Conservation (phyloP, 176 grass and related monocot species). For the Carex parvula region DNA sequence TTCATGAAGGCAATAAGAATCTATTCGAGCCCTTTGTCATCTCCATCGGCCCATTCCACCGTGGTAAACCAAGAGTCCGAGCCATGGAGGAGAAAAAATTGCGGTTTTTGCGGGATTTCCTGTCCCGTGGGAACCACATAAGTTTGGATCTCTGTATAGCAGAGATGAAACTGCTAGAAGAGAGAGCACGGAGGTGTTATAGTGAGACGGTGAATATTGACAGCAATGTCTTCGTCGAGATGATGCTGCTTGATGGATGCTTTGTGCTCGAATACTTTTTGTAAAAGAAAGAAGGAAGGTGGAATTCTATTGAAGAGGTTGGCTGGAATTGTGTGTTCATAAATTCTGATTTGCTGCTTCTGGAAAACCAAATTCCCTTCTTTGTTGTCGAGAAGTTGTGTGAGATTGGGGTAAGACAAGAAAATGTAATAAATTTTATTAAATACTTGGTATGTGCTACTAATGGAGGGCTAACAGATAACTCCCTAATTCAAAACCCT, state of each 20-base stretch:
- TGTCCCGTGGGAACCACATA: background rate
- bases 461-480: too few species aligned
- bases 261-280: slow-evolving; percentile 20
- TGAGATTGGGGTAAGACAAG: too few species aligned
- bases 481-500: too few species aligned
- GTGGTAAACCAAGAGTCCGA: background rate
- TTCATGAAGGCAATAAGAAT: background rate
- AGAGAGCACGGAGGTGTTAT: slow-evolving; percentile 14
- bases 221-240: slow-evolving; percentile 13
- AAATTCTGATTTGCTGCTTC: background rate
- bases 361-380: background rate
- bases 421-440: too few species aligned
- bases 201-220: background rate
- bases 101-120: background rate
- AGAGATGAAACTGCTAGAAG: slow-evolving; percentile 14
- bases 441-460: too few species aligned
- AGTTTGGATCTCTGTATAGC: slow-evolving; percentile 6
- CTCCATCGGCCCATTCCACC: slow-evolving; percentile 25
- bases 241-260: slow-evolving; percentile 29
- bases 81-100: slow-evolving; percentile 24
- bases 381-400: too few species aligned
- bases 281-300: background rate
- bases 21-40: slow-evolving; percentile 15
- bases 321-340: background rate
- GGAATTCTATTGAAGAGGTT: background rate